phyloP scores from a whole-genome alignment of 768 basidiomycete species.

The Naganishia kalamii region DNA sequence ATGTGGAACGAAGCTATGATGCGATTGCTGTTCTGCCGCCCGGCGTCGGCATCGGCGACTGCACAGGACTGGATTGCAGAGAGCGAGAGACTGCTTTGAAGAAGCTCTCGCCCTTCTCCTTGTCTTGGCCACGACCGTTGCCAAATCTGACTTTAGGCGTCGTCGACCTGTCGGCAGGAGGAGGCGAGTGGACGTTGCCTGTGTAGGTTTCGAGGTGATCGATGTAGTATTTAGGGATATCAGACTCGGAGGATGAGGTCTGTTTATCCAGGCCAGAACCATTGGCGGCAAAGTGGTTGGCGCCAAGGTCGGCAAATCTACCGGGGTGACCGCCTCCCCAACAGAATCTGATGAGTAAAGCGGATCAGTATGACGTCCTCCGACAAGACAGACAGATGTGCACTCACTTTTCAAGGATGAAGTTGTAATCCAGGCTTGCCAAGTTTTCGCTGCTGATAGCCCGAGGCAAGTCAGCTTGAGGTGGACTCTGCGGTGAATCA shows the following conservation, averaged over 20 bases:
- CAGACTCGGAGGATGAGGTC: slow-evolving; percentile 11
- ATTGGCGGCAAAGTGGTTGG: background rate
- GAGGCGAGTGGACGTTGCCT: background rate
- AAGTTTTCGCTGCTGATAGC: slow-evolving; percentile 23
- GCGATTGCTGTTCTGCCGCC: slow-evolving; percentile 7
- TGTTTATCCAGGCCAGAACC: slow-evolving; percentile 15
- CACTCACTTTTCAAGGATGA: slow-evolving; percentile 44
- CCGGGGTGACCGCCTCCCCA: slow-evolving; percentile 34
- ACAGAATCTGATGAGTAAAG: slow-evolving; percentile 35
- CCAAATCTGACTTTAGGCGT: background rate
- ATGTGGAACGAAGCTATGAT: background rate
- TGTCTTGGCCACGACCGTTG: slow-evolving; percentile 6
- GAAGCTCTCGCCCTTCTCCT: slow-evolving; percentile 5
- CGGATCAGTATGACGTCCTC: background rate
- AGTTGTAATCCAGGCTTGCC: slow-evolving; percentile 32
- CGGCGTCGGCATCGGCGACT: slow-evolving; percentile 5
- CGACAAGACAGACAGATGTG: background rate
- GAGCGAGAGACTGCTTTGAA: slow-evolving; percentile 13
- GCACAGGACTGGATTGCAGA: slow-evolving; percentile 2
- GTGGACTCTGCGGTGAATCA: slow-evolving; percentile 27
- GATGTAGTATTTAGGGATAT: slow-evolving; percentile 19
- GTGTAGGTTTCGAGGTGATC: slow-evolving; percentile 16
- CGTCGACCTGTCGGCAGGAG: background rate
- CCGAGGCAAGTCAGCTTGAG: slow-evolving; percentile 9
- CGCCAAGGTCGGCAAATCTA: slow-evolving; percentile 12